Evolutionary conservation across 495 filamentous ascomycete genomes (phyloP).

Genomic region (Podospora pseudoanserina): DNA sequence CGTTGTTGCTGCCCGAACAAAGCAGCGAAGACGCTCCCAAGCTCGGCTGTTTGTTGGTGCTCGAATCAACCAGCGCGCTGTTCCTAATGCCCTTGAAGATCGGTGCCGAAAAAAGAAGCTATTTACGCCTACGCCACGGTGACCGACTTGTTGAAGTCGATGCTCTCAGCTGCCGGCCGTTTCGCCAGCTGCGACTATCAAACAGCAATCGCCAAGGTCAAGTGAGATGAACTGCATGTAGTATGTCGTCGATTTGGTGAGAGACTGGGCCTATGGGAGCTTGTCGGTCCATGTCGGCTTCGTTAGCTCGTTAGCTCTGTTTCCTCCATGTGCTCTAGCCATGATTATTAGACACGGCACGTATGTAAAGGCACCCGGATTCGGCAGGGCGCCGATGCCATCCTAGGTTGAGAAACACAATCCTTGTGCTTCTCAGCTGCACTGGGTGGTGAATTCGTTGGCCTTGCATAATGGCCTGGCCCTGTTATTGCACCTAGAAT

Average conservation of each 20-base stretch:
- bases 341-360: background rate
- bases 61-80: conserved; percentile 25
- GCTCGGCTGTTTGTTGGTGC: conserved; percentile 26
- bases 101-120: background rate
- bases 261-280: conserved; percentile 1
- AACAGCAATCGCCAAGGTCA: conserved; percentile 32
- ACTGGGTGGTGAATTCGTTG: conserved; percentile 33
- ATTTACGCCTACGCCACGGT: conserved; percentile 18
- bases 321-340: background rate
- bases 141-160: conserved; percentile 8
- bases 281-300: background rate
- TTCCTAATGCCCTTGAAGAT: conserved; percentile 11
- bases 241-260: conserved; percentile 23
- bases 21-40: conserved; percentile 29
- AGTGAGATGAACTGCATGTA: conserved; percentile 43
- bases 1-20: conserved; percentile 47
- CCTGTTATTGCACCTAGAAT: conserved; percentile 17
- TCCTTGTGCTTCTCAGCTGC: conserved; percentile 13
- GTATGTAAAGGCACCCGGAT: conserved; percentile 2
- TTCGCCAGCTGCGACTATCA: conserved; percentile 21
- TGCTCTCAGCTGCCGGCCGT: conserved; percentile 12
- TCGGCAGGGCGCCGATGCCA: conserved; percentile 9
- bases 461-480: conserved; percentile 41
- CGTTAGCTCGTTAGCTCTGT: background rate
- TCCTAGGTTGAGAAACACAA: conserved; percentile 4